phyloP scores from a whole-genome alignment of 768 basidiomycete species.

The Mycena leptocephala region DNA sequence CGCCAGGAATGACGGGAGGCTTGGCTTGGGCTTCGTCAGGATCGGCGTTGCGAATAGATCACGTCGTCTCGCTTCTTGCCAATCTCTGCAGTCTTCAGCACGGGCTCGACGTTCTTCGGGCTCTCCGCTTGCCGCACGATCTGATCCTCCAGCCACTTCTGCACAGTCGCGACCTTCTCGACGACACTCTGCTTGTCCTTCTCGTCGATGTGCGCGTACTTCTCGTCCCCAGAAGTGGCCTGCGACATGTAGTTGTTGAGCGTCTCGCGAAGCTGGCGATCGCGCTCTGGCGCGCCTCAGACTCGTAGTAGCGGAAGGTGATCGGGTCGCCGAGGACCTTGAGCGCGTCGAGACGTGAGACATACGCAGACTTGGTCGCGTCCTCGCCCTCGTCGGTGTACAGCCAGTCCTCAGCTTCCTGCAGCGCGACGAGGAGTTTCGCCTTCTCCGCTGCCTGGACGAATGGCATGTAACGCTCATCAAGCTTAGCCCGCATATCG shows the following conservation, averaged over 20 bases:
- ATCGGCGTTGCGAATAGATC: constrained; percentile 93
- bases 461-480: constrained; percentile 87
- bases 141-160: constrained; percentile 98
- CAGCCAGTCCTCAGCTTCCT: constrained; percentile 95
- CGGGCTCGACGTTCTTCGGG: constrained; percentile 90
- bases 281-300: constrained; percentile 84
- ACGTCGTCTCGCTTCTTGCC: constrained; percentile 94
- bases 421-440: constrained; percentile 78
- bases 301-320: constrained; percentile 85
- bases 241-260: constrained; percentile 90
- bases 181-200: constrained; percentile 90
- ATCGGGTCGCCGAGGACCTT: constrained; percentile 92
- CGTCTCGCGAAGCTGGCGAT: constrained; percentile 88
- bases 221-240: constrained; percentile 89
- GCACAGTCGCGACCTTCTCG: constrained; percentile 91
- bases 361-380: constrained; percentile 96
- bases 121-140: constrained; percentile 89
- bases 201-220: constrained; percentile 90
- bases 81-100: constrained; percentile 87
- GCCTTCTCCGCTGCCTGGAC: constrained; percentile 85
- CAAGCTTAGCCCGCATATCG: constrained; percentile 94
- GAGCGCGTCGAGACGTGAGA: constrained; percentile 84
- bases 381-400: constrained; percentile 98
- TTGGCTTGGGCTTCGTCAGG: constrained; percentile 93
- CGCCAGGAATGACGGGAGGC: constrained; percentile 68